Percentiles rank a stretch among this genome's conserved stretches.
Conservation (phyloP, 352 stramenopile genomes). For the Phytophthora pistaciae region DNA sequence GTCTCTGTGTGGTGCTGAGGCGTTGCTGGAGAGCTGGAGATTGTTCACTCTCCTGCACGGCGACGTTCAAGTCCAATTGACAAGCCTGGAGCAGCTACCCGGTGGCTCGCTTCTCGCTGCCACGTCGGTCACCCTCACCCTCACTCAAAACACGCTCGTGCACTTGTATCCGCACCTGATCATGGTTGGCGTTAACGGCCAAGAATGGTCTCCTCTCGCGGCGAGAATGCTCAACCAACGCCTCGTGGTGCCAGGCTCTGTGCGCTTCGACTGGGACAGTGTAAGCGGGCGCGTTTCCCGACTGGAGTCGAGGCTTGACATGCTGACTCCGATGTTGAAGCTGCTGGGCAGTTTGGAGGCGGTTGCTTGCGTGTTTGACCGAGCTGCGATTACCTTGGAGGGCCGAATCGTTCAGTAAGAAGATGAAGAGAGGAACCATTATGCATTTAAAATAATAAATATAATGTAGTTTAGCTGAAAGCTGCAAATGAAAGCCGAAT, state of each 20-base stretch:
- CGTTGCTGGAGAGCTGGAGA: conserved; percentile 19
- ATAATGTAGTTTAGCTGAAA: no score
- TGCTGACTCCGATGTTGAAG: conserved; percentile 16
- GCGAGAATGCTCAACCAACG: conserved; percentile 8
- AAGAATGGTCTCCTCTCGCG: background rate
- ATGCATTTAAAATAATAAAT: no score
- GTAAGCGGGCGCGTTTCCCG: background rate
- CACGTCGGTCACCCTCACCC: conserved; percentile 5
- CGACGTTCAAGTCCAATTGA: conserved; percentile 8
- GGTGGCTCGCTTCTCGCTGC: conserved; percentile 3
- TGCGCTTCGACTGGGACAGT: conserved; percentile 23
- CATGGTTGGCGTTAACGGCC: background rate
- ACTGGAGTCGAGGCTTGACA: conserved; percentile 17
- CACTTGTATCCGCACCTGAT: conserved; percentile 15
- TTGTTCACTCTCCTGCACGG: conserved; percentile 12
- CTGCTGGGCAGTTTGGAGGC: conserved; percentile 17
- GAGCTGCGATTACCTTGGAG: conserved; percentile 6
- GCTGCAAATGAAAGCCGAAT: no score
- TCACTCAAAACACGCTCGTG: conserved; percentile 19
- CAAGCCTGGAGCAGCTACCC: conserved; percentile 4
- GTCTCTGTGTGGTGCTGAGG: background rate
- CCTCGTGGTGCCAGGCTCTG: background rate
- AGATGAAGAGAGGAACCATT: background rate
- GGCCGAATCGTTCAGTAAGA: conserved; percentile 1
- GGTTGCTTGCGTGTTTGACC: conserved; percentile 15